These are phyloP conservation scores for Asterionellopsis glacialis DNA, from an alignment of 108 stramenopile species.

Conservation along the genomic window DNA sequence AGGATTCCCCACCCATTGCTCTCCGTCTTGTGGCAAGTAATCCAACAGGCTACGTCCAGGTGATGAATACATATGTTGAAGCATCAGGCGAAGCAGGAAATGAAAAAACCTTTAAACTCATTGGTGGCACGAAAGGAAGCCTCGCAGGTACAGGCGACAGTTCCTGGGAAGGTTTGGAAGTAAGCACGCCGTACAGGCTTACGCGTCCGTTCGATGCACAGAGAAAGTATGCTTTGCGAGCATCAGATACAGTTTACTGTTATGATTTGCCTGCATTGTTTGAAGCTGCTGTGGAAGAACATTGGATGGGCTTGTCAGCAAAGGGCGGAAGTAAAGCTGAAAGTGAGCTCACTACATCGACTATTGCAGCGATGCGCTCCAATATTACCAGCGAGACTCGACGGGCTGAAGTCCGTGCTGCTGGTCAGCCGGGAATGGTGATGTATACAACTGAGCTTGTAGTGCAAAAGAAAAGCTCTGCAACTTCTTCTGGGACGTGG, in stretches of 20 bases:
- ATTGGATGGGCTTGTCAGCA: conserved; percentile 58
- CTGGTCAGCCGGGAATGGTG: conserved; percentile 74
- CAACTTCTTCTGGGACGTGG: conserved; percentile 40
- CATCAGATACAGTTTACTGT: conserved; percentile 89
- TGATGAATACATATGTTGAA: conserved; percentile 96
- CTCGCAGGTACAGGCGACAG: conserved; percentile 80
- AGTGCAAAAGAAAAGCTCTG: conserved; percentile 56
- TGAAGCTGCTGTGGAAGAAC: conserved; percentile 88
- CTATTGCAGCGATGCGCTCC: too few species aligned
- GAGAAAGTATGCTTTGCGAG: conserved; percentile 78
- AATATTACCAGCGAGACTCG: background rate
- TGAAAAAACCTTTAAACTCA: conserved; percentile 74
- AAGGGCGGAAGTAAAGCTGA: conserved; percentile 20
- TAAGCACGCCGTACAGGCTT: conserved; percentile 87
- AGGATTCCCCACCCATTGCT: conserved; percentile 80
- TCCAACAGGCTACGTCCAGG: conserved; percentile 95
- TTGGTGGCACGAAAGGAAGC: conserved; percentile 85
- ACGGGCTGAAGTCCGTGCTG: conserved; percentile 25
- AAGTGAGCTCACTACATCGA: too few species aligned
- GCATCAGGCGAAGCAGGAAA: conserved; percentile 63
- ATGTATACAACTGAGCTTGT: conserved; percentile 93
- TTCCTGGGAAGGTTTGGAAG: conserved; percentile 84
- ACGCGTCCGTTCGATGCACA: conserved; percentile 89
- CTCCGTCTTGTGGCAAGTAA: conserved; percentile 93
- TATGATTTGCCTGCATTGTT: conserved; percentile 97